phyloP scores from a whole-genome alignment of 495 filamentous ascomycete genomes.

The Aspergillus ostianus region DNA sequence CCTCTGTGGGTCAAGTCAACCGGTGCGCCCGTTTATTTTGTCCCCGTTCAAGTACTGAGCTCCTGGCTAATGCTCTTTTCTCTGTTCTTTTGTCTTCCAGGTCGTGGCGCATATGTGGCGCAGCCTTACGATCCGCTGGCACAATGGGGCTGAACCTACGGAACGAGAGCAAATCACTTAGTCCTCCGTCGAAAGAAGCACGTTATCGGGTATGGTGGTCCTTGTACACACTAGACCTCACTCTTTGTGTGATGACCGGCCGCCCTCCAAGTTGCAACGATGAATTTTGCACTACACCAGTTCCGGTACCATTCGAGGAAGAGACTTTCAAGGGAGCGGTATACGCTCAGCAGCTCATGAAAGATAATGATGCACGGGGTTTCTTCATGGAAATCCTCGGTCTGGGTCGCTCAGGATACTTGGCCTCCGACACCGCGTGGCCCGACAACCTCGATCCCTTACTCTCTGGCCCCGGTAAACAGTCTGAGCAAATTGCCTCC shows the following conservation, averaged over 20 bases:
- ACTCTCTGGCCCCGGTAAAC: conserved; percentile 7
- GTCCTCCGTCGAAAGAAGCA: conserved; percentile 46
- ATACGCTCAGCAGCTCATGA: conserved; percentile 28
- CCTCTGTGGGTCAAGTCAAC: conserved; percentile 58
- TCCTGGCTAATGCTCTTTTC: neutral
- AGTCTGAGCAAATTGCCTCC: conserved; percentile 19
- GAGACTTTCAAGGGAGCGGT: conserved; percentile 38
- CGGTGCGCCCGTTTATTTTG: conserved; percentile 35
- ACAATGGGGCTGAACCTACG: conserved; percentile 61
- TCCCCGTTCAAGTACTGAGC: neutral
- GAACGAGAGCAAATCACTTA: conserved; percentile 49
- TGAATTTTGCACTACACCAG: conserved; percentile 56
- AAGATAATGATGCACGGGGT: conserved; percentile 27
- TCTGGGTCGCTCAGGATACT: conserved; percentile 5
- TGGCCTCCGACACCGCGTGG: neutral
- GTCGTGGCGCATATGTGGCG: conserved; percentile 59
- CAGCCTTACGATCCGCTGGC: conserved; percentile 57
- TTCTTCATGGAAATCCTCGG: conserved; percentile 18
- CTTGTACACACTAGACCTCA: conserved; percentile 56
- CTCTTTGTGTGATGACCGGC: conserved; percentile 59
- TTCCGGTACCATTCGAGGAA: conserved; percentile 49
- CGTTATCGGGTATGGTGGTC: conserved; percentile 51
- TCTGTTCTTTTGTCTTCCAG: conserved; percentile 29
- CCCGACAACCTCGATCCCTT: conserved; percentile 1
- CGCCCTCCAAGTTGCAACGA: conserved; percentile 53